Base-by-base conservation (phyloP, 768 basidiomycete species). In the Rhodotorula taiwanensis region DNA sequence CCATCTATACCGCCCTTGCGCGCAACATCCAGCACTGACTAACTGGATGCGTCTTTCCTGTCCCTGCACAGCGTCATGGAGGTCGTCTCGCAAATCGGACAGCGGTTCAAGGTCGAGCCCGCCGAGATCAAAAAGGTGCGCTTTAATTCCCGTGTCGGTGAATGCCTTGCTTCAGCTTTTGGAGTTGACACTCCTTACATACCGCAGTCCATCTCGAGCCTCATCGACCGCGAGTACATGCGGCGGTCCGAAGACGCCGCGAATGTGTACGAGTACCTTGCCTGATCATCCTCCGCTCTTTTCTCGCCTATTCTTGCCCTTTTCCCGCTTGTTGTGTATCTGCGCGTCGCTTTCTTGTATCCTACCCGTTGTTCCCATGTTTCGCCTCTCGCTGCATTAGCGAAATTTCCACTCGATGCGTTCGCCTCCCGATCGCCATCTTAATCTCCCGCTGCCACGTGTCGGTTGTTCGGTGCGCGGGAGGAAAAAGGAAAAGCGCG, bases 191-290 rank as follows among this genome's bases (percentile, higher is more conserved):
- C 30, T 25, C 34, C 42, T 21, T 28, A 1, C n/a, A 4, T 21
- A 28, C 8, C n/a, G 28, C 56, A 69, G 68, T 62, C 68, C 16
- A 83, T 95, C 67, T 85, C 86, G 70, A 80, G 81, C 43, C 75
- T 95, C 67, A 88, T 95, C 57, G 92, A 95, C 49, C 69, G 70
- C 64, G 89, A 94, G 74, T 97, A 93, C 77, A 72, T 95, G 77
- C 81, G 82, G 76, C 80, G 93, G 59, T 86, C 86, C 71, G 81
- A 83, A 14, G 79, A 82, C 21, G 85, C 89, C 70, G 83, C 79
- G 78, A 84, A 83, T 66, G 77, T 81, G 73, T 87, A 89, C 71
- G 76, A 83, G 45, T 97, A 97, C 74, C 80, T 94, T 25, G 91
- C 92, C 9, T 89, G 76, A 66, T 5, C 13, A 20, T 42, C 11